These are phyloP conservation scores for Amanita pallidorosea DNA, from an alignment of 768 basidiomycete species.

Conservation along the genomic window DNA sequence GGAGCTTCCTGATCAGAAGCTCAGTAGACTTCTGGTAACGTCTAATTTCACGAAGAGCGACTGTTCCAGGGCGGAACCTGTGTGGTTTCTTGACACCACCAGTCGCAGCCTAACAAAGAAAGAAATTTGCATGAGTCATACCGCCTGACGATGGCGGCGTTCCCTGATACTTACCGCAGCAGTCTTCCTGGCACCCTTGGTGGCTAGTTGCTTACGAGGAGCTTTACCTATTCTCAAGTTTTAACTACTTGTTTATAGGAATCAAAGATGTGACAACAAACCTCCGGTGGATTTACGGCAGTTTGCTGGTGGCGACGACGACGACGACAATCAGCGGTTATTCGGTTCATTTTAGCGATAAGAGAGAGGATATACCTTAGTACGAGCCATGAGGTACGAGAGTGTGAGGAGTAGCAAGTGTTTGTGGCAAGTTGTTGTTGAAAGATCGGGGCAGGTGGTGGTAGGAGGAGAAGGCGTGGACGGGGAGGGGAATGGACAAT, in stretches of 20 bases:
- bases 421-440: constrained; percentile 11
- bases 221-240: constrained; percentile 54
- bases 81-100: constrained; percentile 99
- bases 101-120: constrained; percentile 46
- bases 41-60: constrained; percentile 98
- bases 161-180: constrained; percentile 43
- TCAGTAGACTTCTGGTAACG: constrained; percentile 94
- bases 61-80: constrained; percentile 94
- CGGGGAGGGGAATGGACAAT: constrained; percentile 20
- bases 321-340: constrained; percentile 13
- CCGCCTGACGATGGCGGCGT: constrained; percentile 11
- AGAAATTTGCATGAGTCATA: constrained; percentile 7
- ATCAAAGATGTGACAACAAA: constrained; percentile 24
- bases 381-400: constrained; percentile 61
- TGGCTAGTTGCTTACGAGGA: constrained; percentile 90
- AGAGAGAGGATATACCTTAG: constrained; percentile 46
- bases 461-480: constrained; percentile 26
- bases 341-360: constrained; percentile 14
- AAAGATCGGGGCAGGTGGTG: constrained; percentile 21
- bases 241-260: constrained; percentile 13
- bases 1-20: constrained; percentile 95
- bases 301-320: constrained; percentile 62
- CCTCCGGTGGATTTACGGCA: constrained; percentile 99
- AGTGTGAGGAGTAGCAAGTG: constrained; percentile 10
- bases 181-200: constrained; percentile 91